These are phyloP conservation scores for Choanephora cucurbitarum DNA, from an alignment of 371 early-diverging fungal genomes.

Conservation along the genomic window DNA sequence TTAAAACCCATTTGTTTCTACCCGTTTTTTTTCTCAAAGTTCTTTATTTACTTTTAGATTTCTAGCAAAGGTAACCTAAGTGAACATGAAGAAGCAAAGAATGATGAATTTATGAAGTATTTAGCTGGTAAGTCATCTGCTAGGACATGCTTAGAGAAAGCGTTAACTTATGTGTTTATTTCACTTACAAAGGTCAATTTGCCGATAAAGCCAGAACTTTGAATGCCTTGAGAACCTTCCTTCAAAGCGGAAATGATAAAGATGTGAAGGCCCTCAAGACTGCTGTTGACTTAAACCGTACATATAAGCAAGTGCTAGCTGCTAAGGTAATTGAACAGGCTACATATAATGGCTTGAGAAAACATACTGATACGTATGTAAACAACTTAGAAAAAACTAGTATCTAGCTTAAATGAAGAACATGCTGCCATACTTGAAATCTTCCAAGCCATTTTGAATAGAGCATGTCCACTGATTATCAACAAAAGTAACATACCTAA, in stretches of 20 bases:
- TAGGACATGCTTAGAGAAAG: no score
- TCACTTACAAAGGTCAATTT: conserved; percentile 39
- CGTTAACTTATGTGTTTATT: conserved; percentile 13
- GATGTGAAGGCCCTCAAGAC: conserved; percentile 26
- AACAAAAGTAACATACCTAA: conserved; percentile 37
- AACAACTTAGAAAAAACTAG: conserved; percentile 69
- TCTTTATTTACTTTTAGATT: no score
- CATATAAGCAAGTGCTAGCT: conserved; percentile 28
- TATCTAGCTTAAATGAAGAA: conserved; percentile 62
- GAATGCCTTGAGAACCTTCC: conserved; percentile 30
- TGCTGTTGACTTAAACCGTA: conserved; percentile 21
- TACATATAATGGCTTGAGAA: no score
- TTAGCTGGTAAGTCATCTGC: conserved; percentile 55
- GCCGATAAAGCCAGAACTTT: conserved; percentile 56
- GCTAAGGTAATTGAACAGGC: no score
- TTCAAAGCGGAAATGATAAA: conserved; percentile 20
- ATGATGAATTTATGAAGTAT: conserved; percentile 42
- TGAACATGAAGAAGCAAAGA: conserved; percentile 27
- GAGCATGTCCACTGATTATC: conserved; percentile 55
- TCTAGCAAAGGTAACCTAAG: conserved; percentile 16
- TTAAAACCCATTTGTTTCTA: no score
- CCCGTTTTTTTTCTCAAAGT: no score
- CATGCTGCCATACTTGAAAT: conserved; percentile 65
- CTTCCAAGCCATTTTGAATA: conserved; percentile 68
- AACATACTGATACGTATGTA: no score